Evolutionary conservation across 208 protist species (phyloP).

Genomic region (Wallacemonas sp.): DNA sequence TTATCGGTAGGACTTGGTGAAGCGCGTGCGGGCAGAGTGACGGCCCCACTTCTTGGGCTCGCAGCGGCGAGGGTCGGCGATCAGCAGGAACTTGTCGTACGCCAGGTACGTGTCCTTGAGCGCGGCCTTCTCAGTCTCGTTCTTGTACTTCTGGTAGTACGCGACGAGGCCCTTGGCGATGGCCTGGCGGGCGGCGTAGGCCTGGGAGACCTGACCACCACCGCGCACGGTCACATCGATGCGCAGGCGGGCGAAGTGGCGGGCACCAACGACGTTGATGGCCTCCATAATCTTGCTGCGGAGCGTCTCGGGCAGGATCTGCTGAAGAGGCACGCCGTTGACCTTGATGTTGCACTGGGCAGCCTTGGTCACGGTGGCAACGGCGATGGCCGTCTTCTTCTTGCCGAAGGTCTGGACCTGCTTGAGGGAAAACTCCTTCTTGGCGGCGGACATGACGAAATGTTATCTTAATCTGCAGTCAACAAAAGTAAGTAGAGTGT

Average conservation of each 20-base stretch:
- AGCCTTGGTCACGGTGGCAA: constrained; percentile 96
- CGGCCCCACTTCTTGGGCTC: constrained; percentile 99
- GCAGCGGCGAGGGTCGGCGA: constrained; percentile 99
- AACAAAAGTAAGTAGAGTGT: background rate
- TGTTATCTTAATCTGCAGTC: constrained; percentile 1
- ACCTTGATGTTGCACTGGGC: constrained; percentile 97
- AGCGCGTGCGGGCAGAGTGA: constrained; percentile 98
- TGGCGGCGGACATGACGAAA: constrained; percentile 64
- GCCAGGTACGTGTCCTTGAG: constrained; percentile 97
- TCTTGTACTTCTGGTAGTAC: constrained; percentile 99
- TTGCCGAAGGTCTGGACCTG: constrained; percentile 98
- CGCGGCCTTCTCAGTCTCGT: constrained; percentile 95
- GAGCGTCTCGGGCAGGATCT: constrained; percentile 97
- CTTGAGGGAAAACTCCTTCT: constrained; percentile 76
- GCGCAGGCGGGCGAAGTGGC: constrained; percentile 95
- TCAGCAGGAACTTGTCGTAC: constrained; percentile 99
- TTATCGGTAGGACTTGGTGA: constrained; percentile 99
- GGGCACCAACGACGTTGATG: constrained; percentile 95
- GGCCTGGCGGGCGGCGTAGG: constrained; percentile 99
- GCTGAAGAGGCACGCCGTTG: constrained; percentile 98
- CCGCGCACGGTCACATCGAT: constrained; percentile 97
- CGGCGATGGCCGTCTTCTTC: constrained; percentile 94
- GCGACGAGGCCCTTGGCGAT: constrained; percentile 99
- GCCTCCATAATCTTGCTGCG: constrained; percentile 98
- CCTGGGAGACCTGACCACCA: constrained; percentile 98